Percentiles rank a stretch among this genome's conserved stretches.
These are phyloP conservation scores for Didymella pomorum DNA, from an alignment of 2,329 filamentous ascomycete genomes.

Conservation along the genomic window DNA sequence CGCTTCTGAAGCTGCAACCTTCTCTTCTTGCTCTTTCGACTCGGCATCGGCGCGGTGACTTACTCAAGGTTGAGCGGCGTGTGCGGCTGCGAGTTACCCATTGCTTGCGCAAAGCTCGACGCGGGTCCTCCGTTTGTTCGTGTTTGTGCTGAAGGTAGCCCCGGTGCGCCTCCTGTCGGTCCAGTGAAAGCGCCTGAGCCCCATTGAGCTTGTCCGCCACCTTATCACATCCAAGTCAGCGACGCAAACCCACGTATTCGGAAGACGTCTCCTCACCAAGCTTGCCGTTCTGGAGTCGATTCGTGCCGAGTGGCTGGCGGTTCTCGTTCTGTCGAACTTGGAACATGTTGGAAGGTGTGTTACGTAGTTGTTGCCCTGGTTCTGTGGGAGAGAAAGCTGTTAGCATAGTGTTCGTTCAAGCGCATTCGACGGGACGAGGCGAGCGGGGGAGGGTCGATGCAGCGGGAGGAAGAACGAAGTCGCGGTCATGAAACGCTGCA, in stretches of 20 bases:
- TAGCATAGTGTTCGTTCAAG: conserved; percentile 20
- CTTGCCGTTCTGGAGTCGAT: conserved; percentile 63
- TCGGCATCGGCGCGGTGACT: conserved; percentile 44
- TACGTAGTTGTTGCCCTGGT: conserved; percentile 60
- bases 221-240: conserved; percentile 46
- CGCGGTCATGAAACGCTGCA: not conserved
- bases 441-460: conserved; percentile 1
- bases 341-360: conserved; percentile 62
- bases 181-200: conserved; percentile 58
- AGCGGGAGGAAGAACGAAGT: not conserved
- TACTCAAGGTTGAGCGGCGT: conserved; percentile 65
- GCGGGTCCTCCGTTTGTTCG: conserved; percentile 59
- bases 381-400: conserved; percentile 46
- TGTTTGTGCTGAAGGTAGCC: conserved; percentile 60
- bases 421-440: conserved; percentile 3
- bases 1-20: not conserved
- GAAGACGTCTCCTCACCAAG: conserved; percentile 53
- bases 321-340: conserved; percentile 56
- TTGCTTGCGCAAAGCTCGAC: conserved; percentile 65
- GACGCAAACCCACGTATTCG: conserved; percentile 4
- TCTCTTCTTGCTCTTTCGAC: not conserved
- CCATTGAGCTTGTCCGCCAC: conserved; percentile 63
- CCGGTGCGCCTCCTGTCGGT: conserved; percentile 62
- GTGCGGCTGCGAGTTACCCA: conserved; percentile 62
- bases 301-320: conserved; percentile 58